Conservation (phyloP, 2,329 filamentous ascomycete genomes). For the Diaporthe eres region DNA sequence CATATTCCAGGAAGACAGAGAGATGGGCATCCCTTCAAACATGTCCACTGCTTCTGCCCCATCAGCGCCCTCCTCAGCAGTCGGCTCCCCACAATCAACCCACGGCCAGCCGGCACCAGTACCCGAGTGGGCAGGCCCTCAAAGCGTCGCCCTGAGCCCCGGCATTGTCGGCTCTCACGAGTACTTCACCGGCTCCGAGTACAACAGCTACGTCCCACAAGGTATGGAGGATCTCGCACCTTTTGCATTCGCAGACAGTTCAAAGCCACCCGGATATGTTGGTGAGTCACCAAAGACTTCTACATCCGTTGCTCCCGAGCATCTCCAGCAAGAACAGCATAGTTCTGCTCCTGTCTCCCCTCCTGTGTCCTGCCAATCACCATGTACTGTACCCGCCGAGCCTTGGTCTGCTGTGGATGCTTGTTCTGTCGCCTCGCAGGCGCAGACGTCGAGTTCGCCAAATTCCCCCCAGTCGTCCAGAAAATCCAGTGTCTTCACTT, state of each 20-base stretch:
- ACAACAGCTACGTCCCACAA: conserved; percentile 64
- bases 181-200: conserved; percentile 66
- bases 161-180: conserved; percentile 72
- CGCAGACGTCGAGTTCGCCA: conserved; percentile 45
- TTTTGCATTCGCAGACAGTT: conserved; percentile 61
- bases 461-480: conserved; percentile 47
- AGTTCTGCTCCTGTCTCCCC: conserved; percentile 48
- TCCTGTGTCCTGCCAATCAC: conserved; percentile 44
- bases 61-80: conserved; percentile 76
- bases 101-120: conserved; percentile 70
- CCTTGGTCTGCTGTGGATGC: conserved; percentile 48
- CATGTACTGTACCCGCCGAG: conserved; percentile 45
- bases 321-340: conserved; percentile 27
- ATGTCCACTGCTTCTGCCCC: conserved; percentile 73
- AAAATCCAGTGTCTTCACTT: conserved; percentile 49
- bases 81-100: conserved; percentile 76
- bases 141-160: conserved; percentile 72
- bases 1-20: conserved; percentile 65
- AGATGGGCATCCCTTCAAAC: conserved; percentile 66
- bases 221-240: conserved; percentile 65
- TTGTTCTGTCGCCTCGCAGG: conserved; percentile 45
- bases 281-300: conserved; percentile 66
- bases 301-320: conserved; percentile 46
- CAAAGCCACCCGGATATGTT: conserved; percentile 65
- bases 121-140: conserved; percentile 69